Evolutionary conservation across 1,284 basidiomycete species (phyloP).

Genomic region (Heliocybe sulcata): DNA sequence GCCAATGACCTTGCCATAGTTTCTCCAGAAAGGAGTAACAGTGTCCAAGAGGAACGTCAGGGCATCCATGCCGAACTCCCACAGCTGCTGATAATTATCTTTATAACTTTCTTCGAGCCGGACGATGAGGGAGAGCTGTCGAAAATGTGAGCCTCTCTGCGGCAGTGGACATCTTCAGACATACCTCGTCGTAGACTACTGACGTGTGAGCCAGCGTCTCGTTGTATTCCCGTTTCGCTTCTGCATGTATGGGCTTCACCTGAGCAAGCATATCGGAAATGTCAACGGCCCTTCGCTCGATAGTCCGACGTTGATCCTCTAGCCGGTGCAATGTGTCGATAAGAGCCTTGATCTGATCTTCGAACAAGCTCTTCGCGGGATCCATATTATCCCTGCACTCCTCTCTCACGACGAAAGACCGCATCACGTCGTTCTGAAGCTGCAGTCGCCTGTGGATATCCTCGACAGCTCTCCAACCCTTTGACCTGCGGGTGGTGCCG

Average conservation of each 20-base stretch:
- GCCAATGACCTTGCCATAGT: conserved; percentile 68
- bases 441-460: conserved; percentile 56
- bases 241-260: conserved; percentile 46
- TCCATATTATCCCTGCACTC: conserved; percentile 9
- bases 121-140: conserved; percentile 57
- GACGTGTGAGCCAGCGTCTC: conserved; percentile 61
- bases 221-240: conserved; percentile 60
- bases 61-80: conserved; percentile 69
- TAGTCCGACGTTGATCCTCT: conserved; percentile 27
- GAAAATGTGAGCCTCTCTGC: neutral
- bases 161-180: conserved; percentile 7
- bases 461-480: conserved; percentile 64
- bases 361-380: conserved; percentile 36
- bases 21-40: conserved; percentile 71
- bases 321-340: conserved; percentile 34
- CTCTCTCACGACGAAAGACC: conserved; percentile 26
- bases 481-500: conserved; percentile 44
- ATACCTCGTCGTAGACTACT: conserved; percentile 68
- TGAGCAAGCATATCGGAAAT: conserved; percentile 39
- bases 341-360: conserved; percentile 44
- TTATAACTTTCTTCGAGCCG: conserved; percentile 67
- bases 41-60: conserved; percentile 66
- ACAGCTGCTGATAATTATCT: conserved; percentile 68
- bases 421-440: conserved; percentile 50
- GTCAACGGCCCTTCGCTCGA: conserved; percentile 34